Percentiles rank a stretch among this genome's conserved stretches.
These are phyloP conservation scores for Mycena latifolia DNA, from an alignment of 768 basidiomycete genomes.

Conservation along the genomic window DNA sequence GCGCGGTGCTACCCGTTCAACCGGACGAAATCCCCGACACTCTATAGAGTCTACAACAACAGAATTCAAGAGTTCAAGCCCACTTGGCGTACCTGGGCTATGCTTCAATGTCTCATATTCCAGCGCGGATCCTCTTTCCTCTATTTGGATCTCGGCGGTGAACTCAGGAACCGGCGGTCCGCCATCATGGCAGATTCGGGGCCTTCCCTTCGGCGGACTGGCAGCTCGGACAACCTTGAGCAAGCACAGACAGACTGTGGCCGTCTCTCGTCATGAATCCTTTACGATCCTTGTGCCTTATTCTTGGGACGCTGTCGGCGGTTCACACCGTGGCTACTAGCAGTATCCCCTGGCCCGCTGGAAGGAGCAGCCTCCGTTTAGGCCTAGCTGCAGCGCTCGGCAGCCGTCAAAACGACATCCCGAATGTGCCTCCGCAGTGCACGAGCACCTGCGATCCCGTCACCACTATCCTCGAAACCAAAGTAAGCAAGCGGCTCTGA, in stretches of 20 bases:
- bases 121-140: not conserved
- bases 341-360: not conserved
- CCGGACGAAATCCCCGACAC: no score
- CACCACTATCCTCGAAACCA: slow-evolving; percentile 32
- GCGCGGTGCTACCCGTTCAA: no score
- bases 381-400: not conserved
- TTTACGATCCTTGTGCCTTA: slow-evolving; percentile 10
- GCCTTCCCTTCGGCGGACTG: not conserved
- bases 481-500: slow-evolving; percentile 2
- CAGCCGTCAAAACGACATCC: slow-evolving; percentile 38
- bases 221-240: no score
- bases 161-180: not conserved
- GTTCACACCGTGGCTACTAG: slow-evolving; percentile 8
- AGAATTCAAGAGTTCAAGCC: no score
- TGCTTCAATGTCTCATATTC: not conserved
- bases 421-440: slow-evolving; percentile 47
- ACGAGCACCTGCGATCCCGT: slow-evolving; percentile 46
- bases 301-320: slow-evolving; percentile 6
- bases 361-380: not conserved
- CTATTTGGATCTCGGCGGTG: not conserved
- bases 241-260: not conserved
- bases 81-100: no score
- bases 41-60: no score
- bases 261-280: slow-evolving; percentile 4
- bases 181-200: not conserved